phyloP scores from a whole-genome alignment of 1,284 basidiomycete genomes.

The Rhodotorula glutinis region DNA sequence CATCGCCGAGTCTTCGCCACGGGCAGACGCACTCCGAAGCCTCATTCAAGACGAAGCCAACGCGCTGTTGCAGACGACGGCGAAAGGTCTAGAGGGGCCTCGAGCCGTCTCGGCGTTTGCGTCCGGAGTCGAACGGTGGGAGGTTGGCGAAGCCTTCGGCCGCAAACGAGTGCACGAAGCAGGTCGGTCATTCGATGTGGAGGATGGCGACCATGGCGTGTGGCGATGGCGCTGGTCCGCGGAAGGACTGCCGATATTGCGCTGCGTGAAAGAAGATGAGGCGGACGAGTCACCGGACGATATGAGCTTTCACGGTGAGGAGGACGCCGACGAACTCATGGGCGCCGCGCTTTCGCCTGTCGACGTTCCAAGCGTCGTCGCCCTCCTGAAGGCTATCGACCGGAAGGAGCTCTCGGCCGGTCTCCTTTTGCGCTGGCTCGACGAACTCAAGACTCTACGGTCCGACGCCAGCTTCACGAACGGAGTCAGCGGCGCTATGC shows the following conservation, averaged over 20 bases:
- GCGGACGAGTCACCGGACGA: background rate
- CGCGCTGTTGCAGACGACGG: conserved; percentile 68
- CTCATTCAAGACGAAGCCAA: conserved; percentile 58
- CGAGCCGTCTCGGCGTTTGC: conserved; percentile 64
- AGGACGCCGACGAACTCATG: conserved; percentile 48
- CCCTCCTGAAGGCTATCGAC: conserved; percentile 62
- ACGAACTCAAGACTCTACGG: conserved; percentile 59
- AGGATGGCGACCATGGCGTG: conserved; percentile 23
- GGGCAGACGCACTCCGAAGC: background rate
- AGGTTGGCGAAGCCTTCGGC: conserved; percentile 44
- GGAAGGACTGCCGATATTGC: conserved; percentile 43
- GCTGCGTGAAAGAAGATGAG: rapidly evolving
- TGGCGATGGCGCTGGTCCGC: conserved; percentile 55
- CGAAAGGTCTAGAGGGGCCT: conserved; percentile 57
- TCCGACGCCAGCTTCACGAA: conserved; percentile 40
- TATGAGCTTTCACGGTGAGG: conserved; percentile 41
- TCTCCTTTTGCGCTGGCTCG: conserved; percentile 68
- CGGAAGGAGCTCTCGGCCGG: conserved; percentile 66
- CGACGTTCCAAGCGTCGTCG: conserved; percentile 64
- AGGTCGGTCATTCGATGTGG: background rate
- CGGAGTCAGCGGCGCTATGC: conserved; percentile 42
- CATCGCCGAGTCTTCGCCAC: conserved; percentile 50
- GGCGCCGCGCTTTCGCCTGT: conserved; percentile 58
- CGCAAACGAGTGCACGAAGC: background rate
- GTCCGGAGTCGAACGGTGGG: conserved; percentile 58